phyloP scores from a whole-genome alignment of 2,329 filamentous ascomycete genomes.

The Alternaria novae-zelandiae region DNA sequence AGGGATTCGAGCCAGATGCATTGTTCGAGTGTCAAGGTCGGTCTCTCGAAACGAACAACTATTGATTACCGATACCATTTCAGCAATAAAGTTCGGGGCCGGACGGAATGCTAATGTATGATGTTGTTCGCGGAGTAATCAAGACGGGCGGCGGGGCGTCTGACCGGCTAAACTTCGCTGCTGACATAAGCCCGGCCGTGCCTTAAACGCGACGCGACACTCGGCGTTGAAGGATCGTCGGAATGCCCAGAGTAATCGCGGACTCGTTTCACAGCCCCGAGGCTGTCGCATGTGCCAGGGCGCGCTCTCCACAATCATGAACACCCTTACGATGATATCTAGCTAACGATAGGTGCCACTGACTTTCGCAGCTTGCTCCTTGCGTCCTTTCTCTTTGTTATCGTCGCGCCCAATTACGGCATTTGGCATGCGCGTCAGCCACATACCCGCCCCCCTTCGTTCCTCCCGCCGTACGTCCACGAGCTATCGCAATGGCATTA shows the following conservation, averaged over 20 bases:
- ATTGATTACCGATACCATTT: not conserved
- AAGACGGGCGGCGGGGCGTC: not conserved
- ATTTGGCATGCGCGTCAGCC: not conserved
- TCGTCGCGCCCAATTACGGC: not conserved
- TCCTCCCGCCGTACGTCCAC: not conserved
- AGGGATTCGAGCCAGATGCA: not conserved
- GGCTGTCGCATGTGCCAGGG: not conserved
- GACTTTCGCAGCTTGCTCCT: not conserved
- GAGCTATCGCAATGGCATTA: conserved; percentile 13
- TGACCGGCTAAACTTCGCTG: conserved; percentile 2
- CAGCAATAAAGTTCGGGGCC: not conserved
- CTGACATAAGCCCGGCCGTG: conserved; percentile 1
- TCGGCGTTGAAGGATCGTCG: not conserved
- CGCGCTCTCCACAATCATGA: not conserved
- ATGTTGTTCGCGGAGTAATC: not conserved
- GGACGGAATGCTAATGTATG: not conserved
- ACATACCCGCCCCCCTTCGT: not conserved
- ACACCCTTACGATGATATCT: not conserved
- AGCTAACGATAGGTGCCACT: not conserved
- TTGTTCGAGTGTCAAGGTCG: not conserved
- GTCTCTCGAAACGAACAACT: not conserved
- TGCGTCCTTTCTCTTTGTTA: not conserved
- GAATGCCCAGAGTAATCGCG: not conserved
- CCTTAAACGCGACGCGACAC: not conserved
- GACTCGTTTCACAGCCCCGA: not conserved